These are phyloP conservation scores for Saccharomyces hybrid DNA, from an alignment of 1,139 yeast species.

Conservation along the genomic window DNA sequence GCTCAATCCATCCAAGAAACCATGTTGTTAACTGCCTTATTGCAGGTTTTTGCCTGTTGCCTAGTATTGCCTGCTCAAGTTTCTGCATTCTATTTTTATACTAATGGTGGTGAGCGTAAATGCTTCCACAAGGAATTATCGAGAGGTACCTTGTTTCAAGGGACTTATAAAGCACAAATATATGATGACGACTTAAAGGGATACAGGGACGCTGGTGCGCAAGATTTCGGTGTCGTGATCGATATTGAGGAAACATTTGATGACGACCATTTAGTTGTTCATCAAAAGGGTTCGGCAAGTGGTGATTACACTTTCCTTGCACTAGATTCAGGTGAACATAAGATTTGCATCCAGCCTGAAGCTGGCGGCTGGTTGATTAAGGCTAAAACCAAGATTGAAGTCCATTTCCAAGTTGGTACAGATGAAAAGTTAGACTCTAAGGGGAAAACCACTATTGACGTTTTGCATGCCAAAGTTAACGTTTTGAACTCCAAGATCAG, in stretches of 20 bases:
- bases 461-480: constrained; percentile 46
- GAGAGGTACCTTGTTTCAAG: constrained; percentile 54
- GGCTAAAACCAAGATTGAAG: constrained; percentile 39
- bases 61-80: constrained; percentile 20
- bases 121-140: constrained; percentile 64
- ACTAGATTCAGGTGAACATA: constrained; percentile 63
- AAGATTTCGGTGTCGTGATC: constrained; percentile 40
- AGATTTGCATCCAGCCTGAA: constrained; percentile 61
- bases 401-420: constrained; percentile 44
- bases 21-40: constrained; percentile 6
- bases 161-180: constrained; percentile 52
- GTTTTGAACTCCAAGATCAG: constrained; percentile 46
- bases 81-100: constrained; percentile 40
- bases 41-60: constrained; percentile 9
- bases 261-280: constrained; percentile 57
- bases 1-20: not conserved
- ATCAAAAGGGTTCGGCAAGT: constrained; percentile 49
- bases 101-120: constrained; percentile 48
- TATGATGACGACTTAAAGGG: constrained; percentile 38
- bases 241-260: constrained; percentile 59
- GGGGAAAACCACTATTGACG: constrained; percentile 41
- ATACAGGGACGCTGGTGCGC: constrained; percentile 38
- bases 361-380: constrained; percentile 51
- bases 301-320: constrained; percentile 67
- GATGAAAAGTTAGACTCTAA: constrained; percentile 46